Conservation (phyloP, 495 filamentous ascomycete species). For the Penicillium manginii region DNA sequence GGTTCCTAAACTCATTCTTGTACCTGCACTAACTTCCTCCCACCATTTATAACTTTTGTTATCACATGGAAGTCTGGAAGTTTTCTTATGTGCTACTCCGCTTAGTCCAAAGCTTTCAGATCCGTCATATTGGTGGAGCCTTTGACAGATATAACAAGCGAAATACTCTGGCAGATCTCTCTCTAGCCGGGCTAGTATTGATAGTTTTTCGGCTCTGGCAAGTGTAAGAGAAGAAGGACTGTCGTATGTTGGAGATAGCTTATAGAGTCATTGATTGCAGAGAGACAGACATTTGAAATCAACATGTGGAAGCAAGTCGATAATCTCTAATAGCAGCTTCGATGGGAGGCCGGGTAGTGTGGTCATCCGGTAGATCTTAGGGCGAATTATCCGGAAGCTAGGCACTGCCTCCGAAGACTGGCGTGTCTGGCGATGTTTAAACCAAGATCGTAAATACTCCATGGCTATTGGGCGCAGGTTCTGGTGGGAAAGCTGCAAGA, state of each 20-base stretch:
- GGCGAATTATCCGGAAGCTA: too few relatives aligned
- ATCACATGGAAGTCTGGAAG: neutral
- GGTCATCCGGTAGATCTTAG: too few relatives aligned
- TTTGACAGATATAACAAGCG: constrained; percentile 6
- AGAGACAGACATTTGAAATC: too few relatives aligned
- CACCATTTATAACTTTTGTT: neutral
- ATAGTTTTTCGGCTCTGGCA: constrained; percentile 1
- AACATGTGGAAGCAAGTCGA: too few relatives aligned
- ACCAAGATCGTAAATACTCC: too few relatives aligned
- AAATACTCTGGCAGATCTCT: constrained; percentile 10
- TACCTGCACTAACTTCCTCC: neutral
- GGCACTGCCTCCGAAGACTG: too few relatives aligned
- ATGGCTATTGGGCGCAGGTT: too few relatives aligned
- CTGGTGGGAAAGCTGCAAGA: too few relatives aligned
- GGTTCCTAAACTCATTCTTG: neutral
- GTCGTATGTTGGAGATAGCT: neutral
- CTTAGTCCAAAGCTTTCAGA: constrained; percentile 10
- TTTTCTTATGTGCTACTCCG: neutral
- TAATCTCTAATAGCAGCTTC: too few relatives aligned
- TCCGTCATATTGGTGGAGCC: constrained; percentile 11
- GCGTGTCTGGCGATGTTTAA: too few relatives aligned
- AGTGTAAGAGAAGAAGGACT: neutral
- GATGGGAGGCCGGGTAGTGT: too few relatives aligned
- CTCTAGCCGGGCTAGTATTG: constrained; percentile 1
- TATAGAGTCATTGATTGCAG: constrained; percentile 2